Evolutionary conservation across 2,329 filamentous ascomycete species (phyloP).

Genomic region (Stagonosporopsis tanaceti): DNA sequence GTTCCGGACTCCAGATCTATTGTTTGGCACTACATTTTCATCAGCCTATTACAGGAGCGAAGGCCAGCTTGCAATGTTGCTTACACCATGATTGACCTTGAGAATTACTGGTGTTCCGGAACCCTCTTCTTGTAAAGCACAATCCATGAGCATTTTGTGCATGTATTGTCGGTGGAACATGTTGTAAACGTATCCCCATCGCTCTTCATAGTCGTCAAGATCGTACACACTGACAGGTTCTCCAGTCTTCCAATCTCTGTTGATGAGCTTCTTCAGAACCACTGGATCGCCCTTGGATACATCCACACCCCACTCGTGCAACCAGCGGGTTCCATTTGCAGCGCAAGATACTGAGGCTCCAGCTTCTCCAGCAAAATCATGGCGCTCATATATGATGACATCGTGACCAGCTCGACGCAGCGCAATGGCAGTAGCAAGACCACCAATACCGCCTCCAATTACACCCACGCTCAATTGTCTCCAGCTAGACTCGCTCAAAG

Average conservation of each 20-base stretch:
- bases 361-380: slow-evolving; percentile 72
- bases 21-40: slow-evolving; percentile 28
- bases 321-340: slow-evolving; percentile 73
- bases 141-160: slow-evolving; percentile 71
- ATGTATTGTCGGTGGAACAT: slow-evolving; percentile 75
- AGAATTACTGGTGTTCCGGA: slow-evolving; percentile 62
- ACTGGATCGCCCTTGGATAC: slow-evolving; percentile 70
- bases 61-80: slow-evolving; percentile 53
- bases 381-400: slow-evolving; percentile 70
- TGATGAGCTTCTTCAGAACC: slow-evolving; percentile 70
- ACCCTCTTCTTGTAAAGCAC: slow-evolving; percentile 61
- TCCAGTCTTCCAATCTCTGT: slow-evolving; percentile 73
- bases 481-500: slow-evolving; percentile 21
- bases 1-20: slow-evolving; percentile 42
- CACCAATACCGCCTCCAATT: slow-evolving; percentile 63
- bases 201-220: slow-evolving; percentile 69
- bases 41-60: not conserved
- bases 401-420: slow-evolving; percentile 62
- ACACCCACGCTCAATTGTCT: slow-evolving; percentile 49
- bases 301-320: slow-evolving; percentile 73
- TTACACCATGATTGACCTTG: slow-evolving; percentile 61
- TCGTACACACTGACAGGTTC: slow-evolving; percentile 70
- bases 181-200: slow-evolving; percentile 69
- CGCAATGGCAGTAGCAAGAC: slow-evolving; percentile 60
- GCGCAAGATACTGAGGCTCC: slow-evolving; percentile 63